Percentiles rank a stretch among this genome's conserved stretches.
These are phyloP conservation scores for Spinacia oleracea DNA, from an alignment of 179 eudicot species.

Conservation along the genomic window DNA sequence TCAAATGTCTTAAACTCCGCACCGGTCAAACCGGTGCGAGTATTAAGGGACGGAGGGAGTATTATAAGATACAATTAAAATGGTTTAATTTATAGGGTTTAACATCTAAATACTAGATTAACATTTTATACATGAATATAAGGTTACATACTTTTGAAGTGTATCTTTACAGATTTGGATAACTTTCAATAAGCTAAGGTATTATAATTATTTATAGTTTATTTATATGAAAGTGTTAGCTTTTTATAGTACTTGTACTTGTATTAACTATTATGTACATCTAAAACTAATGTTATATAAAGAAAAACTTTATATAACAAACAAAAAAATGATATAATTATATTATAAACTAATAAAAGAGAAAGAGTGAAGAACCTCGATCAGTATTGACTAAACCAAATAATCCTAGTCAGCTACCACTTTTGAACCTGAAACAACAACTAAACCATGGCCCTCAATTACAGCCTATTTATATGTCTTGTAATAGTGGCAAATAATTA, in stretches of 20 bases:
- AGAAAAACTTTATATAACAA: neutral
- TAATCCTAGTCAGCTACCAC: constrained; percentile 7
- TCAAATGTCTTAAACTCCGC: too few species aligned
- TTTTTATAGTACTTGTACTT: neutral
- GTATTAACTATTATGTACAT: neutral
- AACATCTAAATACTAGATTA: neutral
- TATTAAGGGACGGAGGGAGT: too few species aligned
- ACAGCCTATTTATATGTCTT: constrained; percentile 1
- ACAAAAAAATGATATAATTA: neutral
- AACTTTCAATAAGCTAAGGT: neutral
- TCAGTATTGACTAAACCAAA: neutral
- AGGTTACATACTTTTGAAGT: too few species aligned
- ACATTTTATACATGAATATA: too few species aligned
- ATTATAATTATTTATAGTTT: neutral
- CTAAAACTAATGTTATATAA: neutral
- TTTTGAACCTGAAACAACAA: neutral
- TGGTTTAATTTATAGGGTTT: too few species aligned
- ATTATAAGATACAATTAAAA: too few species aligned
- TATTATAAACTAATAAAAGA: neutral
- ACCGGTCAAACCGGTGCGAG: too few species aligned
- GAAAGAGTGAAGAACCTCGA: constrained; percentile 3
- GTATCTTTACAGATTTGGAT: neutral
- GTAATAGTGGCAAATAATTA: too few species aligned
- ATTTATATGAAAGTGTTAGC: neutral
- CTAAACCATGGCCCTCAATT: neutral